Conservation (phyloP, 1,284 basidiomycete genomes). For the Leccinum pachyderme region DNA sequence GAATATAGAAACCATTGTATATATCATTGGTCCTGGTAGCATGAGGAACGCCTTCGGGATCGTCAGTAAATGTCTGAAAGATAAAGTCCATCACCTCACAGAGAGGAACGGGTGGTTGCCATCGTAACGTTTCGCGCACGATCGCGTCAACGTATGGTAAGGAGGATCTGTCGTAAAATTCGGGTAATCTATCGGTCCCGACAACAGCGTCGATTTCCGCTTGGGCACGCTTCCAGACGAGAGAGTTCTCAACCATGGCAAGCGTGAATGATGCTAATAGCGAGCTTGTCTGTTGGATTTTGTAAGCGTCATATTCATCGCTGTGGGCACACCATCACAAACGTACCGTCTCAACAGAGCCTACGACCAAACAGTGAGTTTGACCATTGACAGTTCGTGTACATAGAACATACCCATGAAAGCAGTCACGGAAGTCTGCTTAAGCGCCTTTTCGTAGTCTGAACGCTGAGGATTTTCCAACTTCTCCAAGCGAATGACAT, state of each 20-base stretch:
- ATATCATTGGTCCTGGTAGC: conserved; percentile 17
- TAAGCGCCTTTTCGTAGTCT: conserved; percentile 21
- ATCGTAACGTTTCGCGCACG: conserved; percentile 39
- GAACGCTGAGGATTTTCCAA: conserved; percentile 9
- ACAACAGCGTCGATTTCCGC: conserved; percentile 40
- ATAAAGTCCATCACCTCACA: conserved; percentile 9
- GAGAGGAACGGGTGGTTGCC: conserved; percentile 26
- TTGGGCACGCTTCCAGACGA: conserved; percentile 34
- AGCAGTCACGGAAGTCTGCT: conserved; percentile 15
- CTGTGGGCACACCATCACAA: background rate
- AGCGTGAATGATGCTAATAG: conserved; percentile 29
- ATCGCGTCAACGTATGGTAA: conserved; percentile 41
- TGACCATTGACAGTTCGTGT: background rate
- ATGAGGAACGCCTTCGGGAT: conserved; percentile 17
- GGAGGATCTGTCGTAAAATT: conserved; percentile 36
- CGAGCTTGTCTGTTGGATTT: conserved; percentile 11
- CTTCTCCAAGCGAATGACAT: conserved; percentile 20
- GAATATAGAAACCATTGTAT: conserved; percentile 28
- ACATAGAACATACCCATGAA: conserved; percentile 18
- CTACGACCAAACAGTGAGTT: conserved; percentile 7
- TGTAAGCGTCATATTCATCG: background rate
- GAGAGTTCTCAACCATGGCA: conserved; percentile 37
- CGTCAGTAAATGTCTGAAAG: background rate
- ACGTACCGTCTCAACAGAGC: conserved; percentile 25
- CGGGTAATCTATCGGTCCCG: conserved; percentile 38